Evolutionary conservation across 495 filamentous ascomycete genomes (phyloP), one percentile per base, ranked within the genome.

Genomic region (Tetracladium setigerum): DNA sequence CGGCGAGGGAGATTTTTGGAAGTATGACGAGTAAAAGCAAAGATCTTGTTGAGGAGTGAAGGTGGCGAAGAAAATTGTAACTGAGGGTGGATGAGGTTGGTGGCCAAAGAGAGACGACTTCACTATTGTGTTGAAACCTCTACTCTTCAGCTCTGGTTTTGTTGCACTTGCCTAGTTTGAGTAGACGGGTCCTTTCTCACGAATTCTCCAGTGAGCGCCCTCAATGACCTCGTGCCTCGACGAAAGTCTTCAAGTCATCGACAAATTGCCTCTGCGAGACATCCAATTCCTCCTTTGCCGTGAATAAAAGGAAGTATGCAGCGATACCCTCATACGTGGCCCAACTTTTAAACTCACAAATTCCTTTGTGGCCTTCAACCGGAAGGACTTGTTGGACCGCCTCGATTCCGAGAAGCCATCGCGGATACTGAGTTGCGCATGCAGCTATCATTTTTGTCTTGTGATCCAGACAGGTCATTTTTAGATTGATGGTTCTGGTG

Each of bases 271-370:
- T 46, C 16, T 35, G 40, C 15, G 13, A 31, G 6, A 49, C 46
- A 1, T 11, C 6, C 12, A 54, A 35, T 5, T 54, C 46, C 30
- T 39, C 45, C 13, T 41, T 6, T 7, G 46, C 34, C 30, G 34
- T 42, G 13, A 40, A 17, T 4, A 40, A 17, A 5, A 54, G 15
- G 19, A 38, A 44, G 30, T 54, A 54, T 4, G 51, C 45, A 40
- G 40, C 51, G 10, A 49, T 18, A 18, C 51, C 51, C 24, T 40
- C 10, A 8, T 32, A n/a, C 0, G 51, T 54, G 1, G 39, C 31
- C 15, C 15, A 54, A 30, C 39, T 45, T 32, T 46, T 33, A 30
- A 45, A 49, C 33, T 54, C 51, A 30, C 45, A 53, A 22, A 30
- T 17, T 8, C 32, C 17, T n/a, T 43, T 38, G 2, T 49, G 22